These are phyloP conservation scores for Phaeosphaeriaceae sp. DNA, from an alignment of 2,329 filamentous ascomycete species.

Conservation along the genomic window DNA sequence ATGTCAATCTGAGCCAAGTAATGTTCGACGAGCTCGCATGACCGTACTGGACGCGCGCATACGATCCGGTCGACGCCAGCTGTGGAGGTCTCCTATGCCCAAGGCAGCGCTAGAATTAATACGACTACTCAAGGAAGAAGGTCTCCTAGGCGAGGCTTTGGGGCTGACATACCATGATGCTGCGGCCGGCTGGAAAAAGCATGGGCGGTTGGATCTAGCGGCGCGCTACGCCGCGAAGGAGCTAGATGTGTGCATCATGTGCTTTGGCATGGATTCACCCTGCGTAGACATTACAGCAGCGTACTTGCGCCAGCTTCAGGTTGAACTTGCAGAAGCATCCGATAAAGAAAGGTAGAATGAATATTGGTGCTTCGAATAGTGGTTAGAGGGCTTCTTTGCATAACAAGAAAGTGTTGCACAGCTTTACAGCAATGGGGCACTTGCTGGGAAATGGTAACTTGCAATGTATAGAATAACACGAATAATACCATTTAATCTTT, in stretches of 20 bases:
- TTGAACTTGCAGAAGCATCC: too few species aligned
- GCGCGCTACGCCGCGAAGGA: constrained; percentile 16
- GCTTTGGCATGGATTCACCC: constrained; percentile 16
- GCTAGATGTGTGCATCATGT: constrained; percentile 15
- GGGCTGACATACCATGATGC: constrained; percentile 26
- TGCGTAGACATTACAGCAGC: constrained; percentile 12
- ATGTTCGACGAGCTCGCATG: constrained; percentile 23
- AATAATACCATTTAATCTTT: too few species aligned
- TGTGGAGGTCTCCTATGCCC: constrained; percentile 18
- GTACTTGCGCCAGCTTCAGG: too few species aligned
- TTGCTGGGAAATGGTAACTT: too few species aligned
- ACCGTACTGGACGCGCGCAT: constrained; percentile 18
- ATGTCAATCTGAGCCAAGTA: constrained; percentile 22
- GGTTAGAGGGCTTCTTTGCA: too few species aligned
- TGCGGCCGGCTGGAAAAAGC: constrained; percentile 18
- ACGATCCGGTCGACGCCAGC: constrained; percentile 14
- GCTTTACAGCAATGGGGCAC: too few species aligned
- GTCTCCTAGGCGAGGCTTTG: constrained; percentile 24
- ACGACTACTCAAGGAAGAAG: constrained; percentile 21
- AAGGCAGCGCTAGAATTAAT: constrained; percentile 20
- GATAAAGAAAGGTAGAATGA: too few species aligned
- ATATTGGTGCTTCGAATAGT: too few species aligned
- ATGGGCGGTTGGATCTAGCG: constrained; percentile 20
- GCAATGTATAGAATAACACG: too few species aligned
- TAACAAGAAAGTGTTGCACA: too few species aligned